Evolutionary conservation across 1,139 yeast species (phyloP).

Genomic region (Meyerozyma guilliermondii): DNA sequence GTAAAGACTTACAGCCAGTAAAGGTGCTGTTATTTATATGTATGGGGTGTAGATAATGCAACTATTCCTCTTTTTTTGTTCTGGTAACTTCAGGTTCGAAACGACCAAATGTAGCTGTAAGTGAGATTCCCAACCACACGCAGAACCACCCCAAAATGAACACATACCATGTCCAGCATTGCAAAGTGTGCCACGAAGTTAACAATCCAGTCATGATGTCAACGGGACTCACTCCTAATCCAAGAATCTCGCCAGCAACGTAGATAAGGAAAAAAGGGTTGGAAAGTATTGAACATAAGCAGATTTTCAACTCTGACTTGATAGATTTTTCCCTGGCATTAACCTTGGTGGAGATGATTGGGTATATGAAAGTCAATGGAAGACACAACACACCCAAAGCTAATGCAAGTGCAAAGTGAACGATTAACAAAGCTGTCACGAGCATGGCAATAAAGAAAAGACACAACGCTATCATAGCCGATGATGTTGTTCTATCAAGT

Average conservation of each 20-base stretch:
- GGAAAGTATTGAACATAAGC: slow-evolving; percentile 37
- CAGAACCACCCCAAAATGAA: slow-evolving; percentile 78
- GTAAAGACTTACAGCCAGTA: slow-evolving; percentile 43
- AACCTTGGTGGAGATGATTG: slow-evolving; percentile 11
- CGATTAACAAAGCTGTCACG: slow-evolving; percentile 69
- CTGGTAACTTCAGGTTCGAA: slow-evolving; percentile 11
- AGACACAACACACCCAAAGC: slow-evolving; percentile 60
- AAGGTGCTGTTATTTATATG: background rate
- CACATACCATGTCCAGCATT: slow-evolving; percentile 86
- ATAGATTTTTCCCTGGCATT: slow-evolving; percentile 3
- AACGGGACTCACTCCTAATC: slow-evolving; percentile 24
- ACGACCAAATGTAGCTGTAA: slow-evolving; percentile 27
- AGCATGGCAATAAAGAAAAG: slow-evolving; percentile 62
- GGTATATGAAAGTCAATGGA: slow-evolving; percentile 66
- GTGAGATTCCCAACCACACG: slow-evolving; percentile 59
- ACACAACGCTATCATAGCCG: slow-evolving; percentile 34
- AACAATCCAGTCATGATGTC: slow-evolving; percentile 46
- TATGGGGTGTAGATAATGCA: slow-evolving; percentile 4
- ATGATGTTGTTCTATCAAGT: slow-evolving; percentile 19
- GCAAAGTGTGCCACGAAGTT: slow-evolving; percentile 63
- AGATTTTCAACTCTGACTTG: slow-evolving; percentile 22
- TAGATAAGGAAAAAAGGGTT: slow-evolving; percentile 50
- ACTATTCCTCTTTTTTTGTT: slow-evolving; percentile 6
- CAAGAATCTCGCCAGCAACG: slow-evolving; percentile 26
- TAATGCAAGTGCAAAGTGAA: slow-evolving; percentile 80